Conservation (phyloP, 2,329 filamentous ascomycete species). For the Xylariaceae sp. region DNA sequence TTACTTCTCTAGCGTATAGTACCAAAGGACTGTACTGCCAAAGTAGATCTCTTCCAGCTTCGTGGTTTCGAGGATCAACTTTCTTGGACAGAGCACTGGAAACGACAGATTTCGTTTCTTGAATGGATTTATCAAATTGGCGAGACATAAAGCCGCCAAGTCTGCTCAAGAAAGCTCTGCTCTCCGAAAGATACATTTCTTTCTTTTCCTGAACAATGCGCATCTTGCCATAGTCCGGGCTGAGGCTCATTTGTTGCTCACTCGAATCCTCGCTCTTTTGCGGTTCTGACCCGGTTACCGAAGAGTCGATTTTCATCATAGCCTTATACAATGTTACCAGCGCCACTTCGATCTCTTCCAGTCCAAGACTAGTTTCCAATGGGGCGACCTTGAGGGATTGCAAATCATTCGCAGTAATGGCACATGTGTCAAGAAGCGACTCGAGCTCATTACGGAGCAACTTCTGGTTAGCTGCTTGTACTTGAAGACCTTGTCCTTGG, state of each 20-base stretch:
- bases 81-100: conserved; percentile 58
- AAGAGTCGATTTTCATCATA: conserved; percentile 88
- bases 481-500: conserved; percentile 92
- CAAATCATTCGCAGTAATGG: conserved; percentile 73
- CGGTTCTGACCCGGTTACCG: conserved; percentile 53
- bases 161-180: conserved; percentile 68
- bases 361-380: conserved; percentile 62
- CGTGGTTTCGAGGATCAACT: conserved; percentile 66
- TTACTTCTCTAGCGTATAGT: conserved; percentile 82
- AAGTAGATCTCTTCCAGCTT: conserved; percentile 63
- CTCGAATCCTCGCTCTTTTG: conserved; percentile 46
- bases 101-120: conserved; percentile 61
- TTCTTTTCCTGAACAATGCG: conserved; percentile 91
- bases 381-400: conserved; percentile 68
- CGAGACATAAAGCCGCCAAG: conserved; percentile 76
- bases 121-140: conserved; percentile 71
- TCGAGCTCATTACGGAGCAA: conserved; percentile 85
- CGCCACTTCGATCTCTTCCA: conserved; percentile 72
- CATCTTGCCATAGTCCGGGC: conserved; percentile 81
- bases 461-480: conserved; percentile 96
- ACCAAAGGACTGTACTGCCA: conserved; percentile 88
- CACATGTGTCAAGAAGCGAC: conserved; percentile 82
- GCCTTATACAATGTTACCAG: conserved; percentile 83
- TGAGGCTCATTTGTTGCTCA: conserved; percentile 48
- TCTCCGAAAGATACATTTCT: conserved; percentile 77